A percentile compares a stretch with the other conserved stretches of the same genome.
phyloP scores from a whole-genome alignment of 2,329 filamentous ascomycete genomes.

The Botryotinia convoluta region DNA sequence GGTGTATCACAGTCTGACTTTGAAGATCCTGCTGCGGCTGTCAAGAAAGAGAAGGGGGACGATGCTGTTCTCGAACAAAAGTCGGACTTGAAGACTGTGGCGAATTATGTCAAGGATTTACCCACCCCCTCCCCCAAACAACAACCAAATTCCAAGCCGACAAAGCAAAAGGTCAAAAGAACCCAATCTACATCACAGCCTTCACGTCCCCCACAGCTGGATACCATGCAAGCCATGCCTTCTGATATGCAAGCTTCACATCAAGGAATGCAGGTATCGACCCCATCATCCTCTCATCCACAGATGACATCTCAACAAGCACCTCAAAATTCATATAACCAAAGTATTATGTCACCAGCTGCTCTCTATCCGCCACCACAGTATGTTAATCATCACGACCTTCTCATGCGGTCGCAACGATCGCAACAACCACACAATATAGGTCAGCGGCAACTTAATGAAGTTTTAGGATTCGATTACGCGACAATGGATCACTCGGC shows the following conservation, averaged over 20 bases:
- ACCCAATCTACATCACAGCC: slow-evolving; percentile 33
- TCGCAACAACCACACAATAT: slow-evolving; percentile 49
- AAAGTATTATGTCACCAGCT: slow-evolving; percentile 35
- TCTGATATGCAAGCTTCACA: slow-evolving; percentile 26
- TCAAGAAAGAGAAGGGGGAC: slow-evolving; percentile 74
- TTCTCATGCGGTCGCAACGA: slow-evolving; percentile 47
- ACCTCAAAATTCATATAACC: slow-evolving; percentile 27
- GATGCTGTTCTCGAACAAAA: slow-evolving; percentile 88
- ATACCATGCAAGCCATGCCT: slow-evolving; percentile 30
- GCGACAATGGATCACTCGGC: slow-evolving; percentile 48
- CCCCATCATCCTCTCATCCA: slow-evolving; percentile 20
- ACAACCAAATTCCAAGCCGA: slow-evolving; percentile 23
- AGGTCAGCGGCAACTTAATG: slow-evolving; percentile 69
- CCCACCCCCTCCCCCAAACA: slow-evolving; percentile 48
- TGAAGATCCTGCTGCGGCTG: slow-evolving; percentile 66
- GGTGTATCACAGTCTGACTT: slow-evolving; percentile 84
- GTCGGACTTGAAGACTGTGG: slow-evolving; percentile 85
- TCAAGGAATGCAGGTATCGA: slow-evolving; percentile 3
- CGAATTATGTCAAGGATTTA: slow-evolving; percentile 86
- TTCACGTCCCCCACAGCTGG: slow-evolving; percentile 26
- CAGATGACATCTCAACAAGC: slow-evolving; percentile 15
- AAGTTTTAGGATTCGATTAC: slow-evolving; percentile 75
- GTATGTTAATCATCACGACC: slow-evolving; percentile 46
- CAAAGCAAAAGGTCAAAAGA: slow-evolving; percentile 45
- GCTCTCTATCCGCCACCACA: slow-evolving; percentile 36